phyloP scores from a whole-genome alignment of 192 early-diverging fungal species.

The Radiomyces spectabilis region DNA sequence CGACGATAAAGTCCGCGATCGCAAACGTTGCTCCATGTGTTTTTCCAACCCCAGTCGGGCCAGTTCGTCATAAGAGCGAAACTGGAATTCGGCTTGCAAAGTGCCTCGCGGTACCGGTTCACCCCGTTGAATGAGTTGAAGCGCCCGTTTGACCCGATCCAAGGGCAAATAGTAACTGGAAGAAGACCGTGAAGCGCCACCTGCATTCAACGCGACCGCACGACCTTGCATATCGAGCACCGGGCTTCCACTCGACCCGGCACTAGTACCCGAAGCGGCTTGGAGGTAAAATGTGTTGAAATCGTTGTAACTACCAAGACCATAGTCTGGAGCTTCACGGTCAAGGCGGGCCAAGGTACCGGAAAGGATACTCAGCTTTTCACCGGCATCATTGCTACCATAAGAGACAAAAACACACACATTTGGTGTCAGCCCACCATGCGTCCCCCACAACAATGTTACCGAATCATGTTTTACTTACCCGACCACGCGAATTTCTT shows the following conservation, averaged over 20 bases:
- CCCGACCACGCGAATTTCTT: slow-evolving; percentile 73
- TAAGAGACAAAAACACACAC: not conserved
- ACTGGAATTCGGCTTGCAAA: slow-evolving; percentile 62
- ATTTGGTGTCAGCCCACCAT: not conserved
- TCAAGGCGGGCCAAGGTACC: slow-evolving; percentile 70
- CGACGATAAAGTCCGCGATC: slow-evolving; percentile 35
- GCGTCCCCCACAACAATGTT: not conserved
- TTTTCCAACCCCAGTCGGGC: slow-evolving; percentile 59
- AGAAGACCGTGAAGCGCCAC: slow-evolving; percentile 58
- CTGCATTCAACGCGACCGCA: slow-evolving; percentile 67
- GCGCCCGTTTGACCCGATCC: slow-evolving; percentile 61
- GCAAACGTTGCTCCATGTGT: slow-evolving; percentile 51
- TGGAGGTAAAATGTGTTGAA: slow-evolving; percentile 80
- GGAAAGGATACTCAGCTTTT: slow-evolving; percentile 68
- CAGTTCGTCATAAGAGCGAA: slow-evolving; percentile 60
- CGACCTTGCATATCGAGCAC: slow-evolving; percentile 65
- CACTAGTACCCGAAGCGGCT: slow-evolving; percentile 65
- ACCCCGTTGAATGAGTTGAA: slow-evolving; percentile 48
- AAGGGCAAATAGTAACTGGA: slow-evolving; percentile 73
- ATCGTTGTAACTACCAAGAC: slow-evolving; percentile 61
- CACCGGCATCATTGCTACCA: slow-evolving; percentile 59
- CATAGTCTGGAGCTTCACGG: slow-evolving; percentile 61
- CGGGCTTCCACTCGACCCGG: slow-evolving; percentile 71
- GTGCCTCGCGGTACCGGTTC: slow-evolving; percentile 60
- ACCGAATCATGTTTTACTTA: not conserved